These are phyloP conservation scores for Candida succiphila DNA, from an alignment of 805 yeast genomes.

Conservation along the genomic window DNA sequence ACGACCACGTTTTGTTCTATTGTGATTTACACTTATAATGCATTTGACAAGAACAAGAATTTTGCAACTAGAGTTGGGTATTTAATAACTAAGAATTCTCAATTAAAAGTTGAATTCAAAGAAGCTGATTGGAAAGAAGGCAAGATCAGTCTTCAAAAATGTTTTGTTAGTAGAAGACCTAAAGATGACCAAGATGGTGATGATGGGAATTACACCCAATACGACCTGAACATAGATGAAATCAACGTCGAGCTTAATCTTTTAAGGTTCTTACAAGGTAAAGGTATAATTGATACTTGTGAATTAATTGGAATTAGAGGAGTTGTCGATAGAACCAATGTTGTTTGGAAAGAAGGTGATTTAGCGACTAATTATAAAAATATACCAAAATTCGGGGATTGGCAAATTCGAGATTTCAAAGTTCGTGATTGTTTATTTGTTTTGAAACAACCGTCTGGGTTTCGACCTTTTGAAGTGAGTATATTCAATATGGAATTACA, in stretches of 20 bases:
- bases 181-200: conserved; percentile 34
- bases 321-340: conserved; percentile 83
- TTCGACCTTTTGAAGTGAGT: conserved; percentile 79
- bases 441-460: conserved; percentile 68
- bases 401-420: conserved; percentile 75
- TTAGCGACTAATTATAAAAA: conserved; percentile 77
- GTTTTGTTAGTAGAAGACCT: conserved; percentile 81
- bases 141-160: conserved; percentile 72
- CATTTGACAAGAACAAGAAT: conserved; percentile 82
- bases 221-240: conserved; percentile 82
- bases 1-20: conserved; percentile 90
- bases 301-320: conserved; percentile 85
- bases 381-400: conserved; percentile 75
- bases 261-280: conserved; percentile 81
- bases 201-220: conserved; percentile 95
- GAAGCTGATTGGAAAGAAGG: conserved; percentile 91
- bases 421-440: conserved; percentile 83
- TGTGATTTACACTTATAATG: conserved; percentile 65
- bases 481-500: conserved; percentile 81
- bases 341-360: conserved; percentile 71
- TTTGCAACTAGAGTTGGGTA: conserved; percentile 79
- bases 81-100: conserved; percentile 72
- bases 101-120: conserved; percentile 79
- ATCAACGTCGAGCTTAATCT: conserved; percentile 74
- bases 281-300: conserved; percentile 74